These are phyloP conservation scores for Apiospora malaysiana DNA, from an alignment of 2,329 filamentous ascomycete species.

Conservation along the genomic window DNA sequence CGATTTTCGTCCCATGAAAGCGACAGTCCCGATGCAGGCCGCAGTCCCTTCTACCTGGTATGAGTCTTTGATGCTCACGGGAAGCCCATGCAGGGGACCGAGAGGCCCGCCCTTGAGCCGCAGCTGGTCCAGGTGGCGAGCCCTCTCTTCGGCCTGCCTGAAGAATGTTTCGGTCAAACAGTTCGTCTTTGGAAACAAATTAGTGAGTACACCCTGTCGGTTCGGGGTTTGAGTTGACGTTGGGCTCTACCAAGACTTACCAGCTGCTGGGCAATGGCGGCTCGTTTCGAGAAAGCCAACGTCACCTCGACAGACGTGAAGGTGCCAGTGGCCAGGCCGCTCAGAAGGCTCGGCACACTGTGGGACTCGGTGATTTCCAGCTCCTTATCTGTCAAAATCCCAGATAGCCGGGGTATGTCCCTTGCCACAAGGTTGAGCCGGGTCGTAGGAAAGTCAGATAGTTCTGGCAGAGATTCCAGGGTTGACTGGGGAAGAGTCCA, in stretches of 20 bases:
- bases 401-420: neutral
- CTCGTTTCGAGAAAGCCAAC: constrained; percentile 18
- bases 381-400: neutral
- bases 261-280: constrained; percentile 19
- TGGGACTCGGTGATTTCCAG: neutral
- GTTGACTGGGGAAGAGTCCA: neutral
- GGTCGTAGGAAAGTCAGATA: neutral
- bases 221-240: neutral
- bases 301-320: constrained; percentile 17
- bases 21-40: constrained; percentile 2
- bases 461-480: neutral
- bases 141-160: constrained; percentile 1
- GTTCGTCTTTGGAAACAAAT: neutral
- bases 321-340: neutral
- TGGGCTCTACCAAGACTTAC: neutral
- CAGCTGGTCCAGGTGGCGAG: constrained; percentile 3
- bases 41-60: constrained; percentile 15
- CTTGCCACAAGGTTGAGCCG: neutral
- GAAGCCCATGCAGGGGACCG: constrained; percentile 18
- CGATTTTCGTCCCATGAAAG: neutral
- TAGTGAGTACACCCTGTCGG: neutral
- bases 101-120: neutral
- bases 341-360: neutral
- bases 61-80: constrained; percentile 19
- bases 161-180: neutral